Conservation (phyloP, 768 basidiomycete genomes). For the Gelatoporia subvermispora region DNA sequence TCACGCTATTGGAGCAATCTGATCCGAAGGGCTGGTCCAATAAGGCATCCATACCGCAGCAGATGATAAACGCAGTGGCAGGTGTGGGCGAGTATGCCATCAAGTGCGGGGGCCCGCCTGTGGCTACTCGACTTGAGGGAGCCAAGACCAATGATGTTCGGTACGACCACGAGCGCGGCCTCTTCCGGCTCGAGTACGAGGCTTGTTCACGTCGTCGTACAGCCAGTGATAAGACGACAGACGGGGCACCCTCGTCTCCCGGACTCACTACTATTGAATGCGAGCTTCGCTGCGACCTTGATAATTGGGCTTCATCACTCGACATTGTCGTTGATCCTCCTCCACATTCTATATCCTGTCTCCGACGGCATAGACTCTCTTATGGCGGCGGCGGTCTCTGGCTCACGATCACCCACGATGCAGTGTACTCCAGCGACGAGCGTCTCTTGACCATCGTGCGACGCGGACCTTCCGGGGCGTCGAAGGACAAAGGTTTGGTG, state of each 20-base stretch:
- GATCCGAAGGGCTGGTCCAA: slow-evolving; percentile 97
- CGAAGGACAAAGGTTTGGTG: slow-evolving; percentile 76
- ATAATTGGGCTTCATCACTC: slow-evolving; percentile 78
- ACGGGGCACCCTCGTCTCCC: slow-evolving; percentile 18
- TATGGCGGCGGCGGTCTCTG: slow-evolving; percentile 88
- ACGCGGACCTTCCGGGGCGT: slow-evolving; percentile 51
- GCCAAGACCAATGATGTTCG: slow-evolving; percentile 69
- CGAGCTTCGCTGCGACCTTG: slow-evolving; percentile 87
- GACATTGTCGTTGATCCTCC: slow-evolving; percentile 94
- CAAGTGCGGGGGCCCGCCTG: slow-evolving; percentile 90
- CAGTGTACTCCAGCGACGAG: slow-evolving; percentile 71
- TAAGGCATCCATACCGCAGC: slow-evolving; percentile 89
- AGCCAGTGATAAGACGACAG: slow-evolving; percentile 7
- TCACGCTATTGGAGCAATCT: slow-evolving; percentile 93
- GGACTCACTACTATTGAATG: slow-evolving; percentile 66
- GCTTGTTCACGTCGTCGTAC: slow-evolving; percentile 46
- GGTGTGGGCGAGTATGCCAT: slow-evolving; percentile 96
- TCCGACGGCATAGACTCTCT: slow-evolving; percentile 84
- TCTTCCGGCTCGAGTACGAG: slow-evolving; percentile 83
- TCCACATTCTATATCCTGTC: slow-evolving; percentile 73
- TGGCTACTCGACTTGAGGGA: slow-evolving; percentile 78
- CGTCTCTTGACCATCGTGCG: slow-evolving; percentile 71
- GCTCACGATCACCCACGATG: slow-evolving; percentile 88
- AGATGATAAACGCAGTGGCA: slow-evolving; percentile 85
- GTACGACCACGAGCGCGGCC: slow-evolving; percentile 84